Percentiles rank a stretch among this genome's conserved stretches.
phyloP scores from a whole-genome alignment of 306 rosid species.

The Rosa multiflora region DNA sequence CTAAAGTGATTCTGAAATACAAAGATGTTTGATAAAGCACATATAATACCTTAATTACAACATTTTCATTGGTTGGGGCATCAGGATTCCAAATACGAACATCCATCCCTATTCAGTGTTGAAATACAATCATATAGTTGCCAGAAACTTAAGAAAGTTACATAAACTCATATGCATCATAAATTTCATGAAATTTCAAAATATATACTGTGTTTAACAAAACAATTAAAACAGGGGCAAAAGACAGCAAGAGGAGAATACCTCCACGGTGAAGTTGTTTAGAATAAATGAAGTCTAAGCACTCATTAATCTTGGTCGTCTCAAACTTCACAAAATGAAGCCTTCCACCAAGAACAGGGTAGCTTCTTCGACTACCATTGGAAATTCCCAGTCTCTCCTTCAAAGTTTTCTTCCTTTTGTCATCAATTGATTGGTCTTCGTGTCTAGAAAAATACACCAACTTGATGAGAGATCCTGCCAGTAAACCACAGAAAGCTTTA shows the following conservation, averaged over 20 bases:
- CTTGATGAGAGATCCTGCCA: constrained; percentile 93
- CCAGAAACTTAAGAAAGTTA: neutral
- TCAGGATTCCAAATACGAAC: constrained; percentile 58
- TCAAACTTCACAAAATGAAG: constrained; percentile 99
- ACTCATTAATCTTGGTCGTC: constrained; percentile 84
- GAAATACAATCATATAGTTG: neutral
- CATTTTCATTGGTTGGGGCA: constrained; percentile 46
- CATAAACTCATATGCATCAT: neutral
- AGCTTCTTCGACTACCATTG: constrained; percentile 79
- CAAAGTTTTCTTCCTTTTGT: constrained; percentile 66
- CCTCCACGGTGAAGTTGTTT: constrained; percentile 94
- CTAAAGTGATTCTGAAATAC: neutral
- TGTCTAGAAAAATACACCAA: constrained; percentile 96
- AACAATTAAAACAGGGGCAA: neutral
- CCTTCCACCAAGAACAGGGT: constrained; percentile 95
- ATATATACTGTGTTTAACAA: neutral
- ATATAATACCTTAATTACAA: constrained; percentile 75
- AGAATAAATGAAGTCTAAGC: constrained; percentile 88
- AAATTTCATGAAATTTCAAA: neutral
- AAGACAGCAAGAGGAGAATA: constrained; percentile 25
- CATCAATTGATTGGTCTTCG: constrained; percentile 62
- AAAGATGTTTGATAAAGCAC: neutral
- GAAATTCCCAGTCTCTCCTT: constrained; percentile 74
- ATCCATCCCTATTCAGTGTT: constrained; percentile 50
- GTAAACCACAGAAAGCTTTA: neutral